These are phyloP conservation scores for Cystobasidiaceae sp. DNA, from an alignment of 1,284 basidiomycete species.

Conservation along the genomic window DNA sequence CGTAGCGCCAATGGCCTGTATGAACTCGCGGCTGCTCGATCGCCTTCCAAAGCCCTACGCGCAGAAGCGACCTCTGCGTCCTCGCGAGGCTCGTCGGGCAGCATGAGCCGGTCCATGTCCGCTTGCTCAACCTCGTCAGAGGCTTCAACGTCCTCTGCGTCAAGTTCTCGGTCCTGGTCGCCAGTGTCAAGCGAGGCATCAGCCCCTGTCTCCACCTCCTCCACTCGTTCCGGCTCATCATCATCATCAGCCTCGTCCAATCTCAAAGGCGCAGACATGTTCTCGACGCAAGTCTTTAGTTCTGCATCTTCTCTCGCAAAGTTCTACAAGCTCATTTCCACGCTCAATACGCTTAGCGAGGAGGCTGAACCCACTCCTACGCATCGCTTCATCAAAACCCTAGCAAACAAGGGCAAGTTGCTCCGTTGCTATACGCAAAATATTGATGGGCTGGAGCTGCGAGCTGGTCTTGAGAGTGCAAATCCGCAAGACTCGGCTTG, in stretches of 20 bases:
- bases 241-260: slow-evolving; percentile 17
- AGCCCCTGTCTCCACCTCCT: background rate
- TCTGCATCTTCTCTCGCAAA: slow-evolving; percentile 77
- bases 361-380: slow-evolving; percentile 65
- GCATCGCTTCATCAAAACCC: slow-evolving; percentile 77
- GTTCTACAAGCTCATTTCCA: slow-evolving; percentile 92
- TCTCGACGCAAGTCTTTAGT: slow-evolving; percentile 79
- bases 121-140: too few relatives aligned
- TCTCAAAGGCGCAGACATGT: slow-evolving; percentile 57
- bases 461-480: slow-evolving; percentile 63
- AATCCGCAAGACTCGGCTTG: slow-evolving; percentile 45
- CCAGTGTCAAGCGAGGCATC: too few relatives aligned
- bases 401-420: slow-evolving; percentile 77
- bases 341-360: slow-evolving; percentile 70
- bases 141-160: too few relatives aligned
- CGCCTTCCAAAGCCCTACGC: too few relatives aligned
- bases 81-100: slow-evolving; percentile 58
- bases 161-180: too few relatives aligned
- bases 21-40: slow-evolving; percentile 73
- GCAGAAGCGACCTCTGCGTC: slow-evolving; percentile 68
- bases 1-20: slow-evolving; percentile 85
- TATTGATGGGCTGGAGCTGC: slow-evolving; percentile 85
- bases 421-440: slow-evolving; percentile 91
- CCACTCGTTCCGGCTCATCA: background rate
- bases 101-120: background rate